A percentile compares a stretch with the other conserved stretches of the same genome.
These are phyloP conservation scores for Thelephora aurantiotincta DNA, from an alignment of 768 basidiomycete species.

Conservation along the genomic window DNA sequence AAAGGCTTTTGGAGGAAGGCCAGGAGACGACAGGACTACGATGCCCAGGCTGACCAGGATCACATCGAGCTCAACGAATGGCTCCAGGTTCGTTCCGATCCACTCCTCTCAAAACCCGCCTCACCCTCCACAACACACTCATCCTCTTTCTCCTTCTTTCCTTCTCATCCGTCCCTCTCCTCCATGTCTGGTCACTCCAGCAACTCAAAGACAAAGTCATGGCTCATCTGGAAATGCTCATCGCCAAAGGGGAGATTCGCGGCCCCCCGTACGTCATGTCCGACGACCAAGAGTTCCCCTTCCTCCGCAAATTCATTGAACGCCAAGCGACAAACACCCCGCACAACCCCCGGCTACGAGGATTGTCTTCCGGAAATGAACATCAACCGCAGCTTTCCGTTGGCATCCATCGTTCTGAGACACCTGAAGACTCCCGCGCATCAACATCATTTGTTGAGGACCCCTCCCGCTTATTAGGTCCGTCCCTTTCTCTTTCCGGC, in stretches of 20 bases:
- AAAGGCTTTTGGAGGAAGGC: conserved; percentile 78
- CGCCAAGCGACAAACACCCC: conserved; percentile 61
- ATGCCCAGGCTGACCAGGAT: conserved; percentile 74
- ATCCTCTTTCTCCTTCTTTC: background rate
- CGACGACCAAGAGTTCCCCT: conserved; percentile 62
- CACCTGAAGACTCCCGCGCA: conserved; percentile 10
- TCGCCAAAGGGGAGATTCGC: conserved; percentile 80
- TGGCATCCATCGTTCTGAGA: conserved; percentile 8
- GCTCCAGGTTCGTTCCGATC: conserved; percentile 20
- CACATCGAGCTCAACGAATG: conserved; percentile 85
- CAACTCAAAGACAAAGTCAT: conserved; percentile 82
- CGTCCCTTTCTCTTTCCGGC: background rate
- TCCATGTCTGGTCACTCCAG: conserved; percentile 19
- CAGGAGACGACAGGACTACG: conserved; percentile 69
- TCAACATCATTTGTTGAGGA: conserved; percentile 11
- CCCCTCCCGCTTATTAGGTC: conserved; percentile 10
- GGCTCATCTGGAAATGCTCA: conserved; percentile 75
- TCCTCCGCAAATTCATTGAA: conserved; percentile 74
- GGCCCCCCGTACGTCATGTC: conserved; percentile 75
- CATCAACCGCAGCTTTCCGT: conserved; percentile 6
- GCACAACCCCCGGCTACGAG: conserved; percentile 70
- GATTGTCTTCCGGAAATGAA: conserved; percentile 17
- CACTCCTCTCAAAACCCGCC: no score
- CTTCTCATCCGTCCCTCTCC: background rate
- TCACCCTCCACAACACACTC: no score